These are phyloP conservation scores for Leishmania tarentolae DNA, from an alignment of 208 protist species.

Conservation along the genomic window DNA sequence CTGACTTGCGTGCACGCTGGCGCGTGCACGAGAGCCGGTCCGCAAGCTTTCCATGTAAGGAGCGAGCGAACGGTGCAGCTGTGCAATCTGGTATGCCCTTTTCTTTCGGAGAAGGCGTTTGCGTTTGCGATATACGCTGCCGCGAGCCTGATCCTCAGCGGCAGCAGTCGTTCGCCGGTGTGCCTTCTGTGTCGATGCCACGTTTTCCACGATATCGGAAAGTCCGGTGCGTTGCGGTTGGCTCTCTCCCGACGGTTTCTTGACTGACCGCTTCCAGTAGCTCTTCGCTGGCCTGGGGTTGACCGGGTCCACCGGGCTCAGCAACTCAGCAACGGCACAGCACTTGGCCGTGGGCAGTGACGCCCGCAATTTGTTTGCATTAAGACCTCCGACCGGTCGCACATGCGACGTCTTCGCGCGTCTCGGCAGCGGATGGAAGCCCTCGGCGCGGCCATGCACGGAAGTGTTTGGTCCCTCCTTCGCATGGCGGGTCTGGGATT, in stretches of 20 bases:
- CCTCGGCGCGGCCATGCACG: neutral
- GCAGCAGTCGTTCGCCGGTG: neutral
- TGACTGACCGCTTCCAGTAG: neutral
- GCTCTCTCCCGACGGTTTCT: neutral
- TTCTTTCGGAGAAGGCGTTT: neutral
- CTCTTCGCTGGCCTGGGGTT: neutral
- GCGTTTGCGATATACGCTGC: neutral
- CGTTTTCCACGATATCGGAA: neutral
- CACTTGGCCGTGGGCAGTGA: neutral
- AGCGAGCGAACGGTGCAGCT: neutral
- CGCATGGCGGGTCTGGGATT: too few species aligned
- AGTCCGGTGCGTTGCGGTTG: neutral
- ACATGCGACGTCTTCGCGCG: neutral
- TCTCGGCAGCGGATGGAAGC: neutral
- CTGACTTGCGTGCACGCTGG: neutral
- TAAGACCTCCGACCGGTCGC: neutral
- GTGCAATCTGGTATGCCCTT: neutral
- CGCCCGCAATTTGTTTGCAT: neutral
- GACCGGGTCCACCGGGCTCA: slow-evolving; percentile 4
- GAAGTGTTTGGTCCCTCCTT: neutral
- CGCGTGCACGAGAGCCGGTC: neutral
- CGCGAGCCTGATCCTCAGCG: neutral
- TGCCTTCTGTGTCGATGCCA: neutral
- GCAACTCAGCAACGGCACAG: neutral
- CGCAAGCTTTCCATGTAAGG: slow-evolving; percentile 16